Evolutionary conservation across 164 flowering plant species (phyloP).

Genomic region (Macadamia integrifolia): DNA sequence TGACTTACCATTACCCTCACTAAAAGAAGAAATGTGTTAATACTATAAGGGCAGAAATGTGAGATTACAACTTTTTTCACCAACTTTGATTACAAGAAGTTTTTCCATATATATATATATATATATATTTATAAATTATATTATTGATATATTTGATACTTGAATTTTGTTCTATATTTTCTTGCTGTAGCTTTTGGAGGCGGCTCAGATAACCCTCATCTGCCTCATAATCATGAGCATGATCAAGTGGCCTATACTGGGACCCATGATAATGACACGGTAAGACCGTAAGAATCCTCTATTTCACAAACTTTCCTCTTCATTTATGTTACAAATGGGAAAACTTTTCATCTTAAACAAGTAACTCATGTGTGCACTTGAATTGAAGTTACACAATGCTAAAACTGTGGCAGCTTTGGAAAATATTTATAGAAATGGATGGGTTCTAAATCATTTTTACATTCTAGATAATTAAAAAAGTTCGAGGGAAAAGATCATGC

Average conservation of each 20-base stretch:
- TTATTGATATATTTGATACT: background rate
- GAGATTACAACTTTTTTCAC: too few relatives aligned
- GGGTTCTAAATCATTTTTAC: background rate
- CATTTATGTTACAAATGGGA: background rate
- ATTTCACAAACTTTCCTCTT: background rate
- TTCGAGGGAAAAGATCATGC: background rate
- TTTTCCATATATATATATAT: too few relatives aligned
- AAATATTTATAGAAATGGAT: background rate
- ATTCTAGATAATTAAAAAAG: background rate
- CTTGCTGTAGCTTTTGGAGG: conserved; percentile 71
- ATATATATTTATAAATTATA: too few relatives aligned
- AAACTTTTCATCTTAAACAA: background rate
- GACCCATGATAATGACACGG: conserved; percentile 99
- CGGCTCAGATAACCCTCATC: conserved; percentile 80
- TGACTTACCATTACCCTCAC: too few relatives aligned
- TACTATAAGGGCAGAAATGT: too few relatives aligned
- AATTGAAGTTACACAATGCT: background rate
- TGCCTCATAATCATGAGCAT: conserved; percentile 86
- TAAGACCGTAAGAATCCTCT: conserved; percentile 55
- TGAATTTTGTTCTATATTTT: conserved; percentile 1
- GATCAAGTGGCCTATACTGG: conserved; percentile 97
- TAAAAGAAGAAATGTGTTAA: too few relatives aligned
- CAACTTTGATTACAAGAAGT: background rate
- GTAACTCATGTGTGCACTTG: background rate
- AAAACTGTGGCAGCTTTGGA: background rate